A percentile compares a stretch with the other conserved stretches of the same genome.
Evolutionary conservation across 139 green algal species (phyloP).

Genomic region (Raphidocelis subcapitata): DNA sequence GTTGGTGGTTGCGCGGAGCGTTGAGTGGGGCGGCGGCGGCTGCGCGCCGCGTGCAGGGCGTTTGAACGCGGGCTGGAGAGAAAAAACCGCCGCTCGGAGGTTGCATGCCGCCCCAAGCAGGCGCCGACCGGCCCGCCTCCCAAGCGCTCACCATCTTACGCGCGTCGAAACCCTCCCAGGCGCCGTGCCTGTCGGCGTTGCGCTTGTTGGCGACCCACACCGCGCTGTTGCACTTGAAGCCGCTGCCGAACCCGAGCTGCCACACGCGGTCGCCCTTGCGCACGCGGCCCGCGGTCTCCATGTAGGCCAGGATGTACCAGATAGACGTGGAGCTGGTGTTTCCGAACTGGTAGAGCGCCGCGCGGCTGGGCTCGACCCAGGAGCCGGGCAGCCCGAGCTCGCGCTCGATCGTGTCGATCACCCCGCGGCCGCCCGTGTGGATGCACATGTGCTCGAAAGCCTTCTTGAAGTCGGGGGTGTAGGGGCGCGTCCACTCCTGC

Average conservation of each 20-base stretch:
- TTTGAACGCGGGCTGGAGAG: no score
- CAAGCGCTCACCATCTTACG: no score
- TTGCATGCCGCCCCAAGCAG: no score
- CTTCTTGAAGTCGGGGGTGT: constrained; percentile 60
- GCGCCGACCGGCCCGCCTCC: no score
- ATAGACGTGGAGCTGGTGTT: constrained; percentile 41
- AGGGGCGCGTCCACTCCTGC: constrained; percentile 38
- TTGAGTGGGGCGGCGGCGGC: no score
- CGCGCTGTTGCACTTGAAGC: constrained; percentile 57
- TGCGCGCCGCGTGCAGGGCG: no score
- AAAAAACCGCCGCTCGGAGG: no score
- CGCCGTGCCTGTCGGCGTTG: not conserved
- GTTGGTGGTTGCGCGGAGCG: no score
- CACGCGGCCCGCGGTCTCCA: constrained; percentile 16
- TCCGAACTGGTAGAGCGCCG: constrained; percentile 35
- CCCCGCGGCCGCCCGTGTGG: constrained; percentile 58
- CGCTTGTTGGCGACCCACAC: constrained; percentile 35
- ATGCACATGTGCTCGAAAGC: constrained; percentile 70
- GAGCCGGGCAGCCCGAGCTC: constrained; percentile 46
- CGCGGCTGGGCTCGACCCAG: constrained; percentile 43
- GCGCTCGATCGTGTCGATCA: constrained; percentile 68
- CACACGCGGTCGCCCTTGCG: constrained; percentile 36
- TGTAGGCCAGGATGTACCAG: constrained; percentile 30
- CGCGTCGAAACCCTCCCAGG: not conserved
- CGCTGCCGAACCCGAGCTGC: constrained; percentile 58